Conservation (phyloP, 148 eudicot genomes). For the Rhododendron griersonianum region DNA sequence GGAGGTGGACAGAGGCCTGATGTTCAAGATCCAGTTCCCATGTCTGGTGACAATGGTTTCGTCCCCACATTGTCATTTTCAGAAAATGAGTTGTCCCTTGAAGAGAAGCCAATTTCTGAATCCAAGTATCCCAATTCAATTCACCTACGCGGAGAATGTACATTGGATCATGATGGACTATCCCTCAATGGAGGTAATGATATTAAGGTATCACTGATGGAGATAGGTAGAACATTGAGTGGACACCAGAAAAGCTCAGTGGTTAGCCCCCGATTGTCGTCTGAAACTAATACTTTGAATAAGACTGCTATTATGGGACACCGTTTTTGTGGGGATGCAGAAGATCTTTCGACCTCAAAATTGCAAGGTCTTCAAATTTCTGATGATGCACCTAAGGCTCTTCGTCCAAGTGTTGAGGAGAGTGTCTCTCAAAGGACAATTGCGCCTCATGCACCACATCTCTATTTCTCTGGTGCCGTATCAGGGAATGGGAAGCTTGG, state of each 20-base stretch:
- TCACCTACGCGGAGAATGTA: conserved; percentile 16
- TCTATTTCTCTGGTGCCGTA: conserved; percentile 24
- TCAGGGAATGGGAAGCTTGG: conserved; percentile 26
- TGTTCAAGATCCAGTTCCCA: conserved; percentile 43
- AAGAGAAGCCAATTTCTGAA: conserved; percentile 28
- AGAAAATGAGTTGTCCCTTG: conserved; percentile 24
- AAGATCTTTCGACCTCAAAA: conserved; percentile 32
- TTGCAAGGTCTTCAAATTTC: conserved; percentile 28
- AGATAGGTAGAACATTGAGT: conserved; percentile 5
- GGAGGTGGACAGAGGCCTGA: conserved; percentile 75
- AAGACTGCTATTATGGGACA: conserved; percentile 16
- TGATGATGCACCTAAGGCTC: conserved; percentile 16
- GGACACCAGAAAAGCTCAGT: conserved; percentile 20
- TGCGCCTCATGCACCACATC: conserved; percentile 43
- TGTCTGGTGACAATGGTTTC: conserved; percentile 21
- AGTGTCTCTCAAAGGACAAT: conserved; percentile 7
- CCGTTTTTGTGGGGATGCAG: conserved; percentile 37
- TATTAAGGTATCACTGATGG: conserved; percentile 13
- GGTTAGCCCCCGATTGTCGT: not conserved
- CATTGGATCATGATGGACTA: conserved; percentile 19
- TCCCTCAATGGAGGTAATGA: conserved; percentile 7
- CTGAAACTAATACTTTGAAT: conserved; percentile 5
- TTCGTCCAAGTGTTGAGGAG: conserved; percentile 9
- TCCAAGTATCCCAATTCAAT: conserved; percentile 18
- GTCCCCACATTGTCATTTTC: conserved; percentile 17